Conservation (phyloP, 257 asterid genomes). For the Capsicum pubescens region DNA sequence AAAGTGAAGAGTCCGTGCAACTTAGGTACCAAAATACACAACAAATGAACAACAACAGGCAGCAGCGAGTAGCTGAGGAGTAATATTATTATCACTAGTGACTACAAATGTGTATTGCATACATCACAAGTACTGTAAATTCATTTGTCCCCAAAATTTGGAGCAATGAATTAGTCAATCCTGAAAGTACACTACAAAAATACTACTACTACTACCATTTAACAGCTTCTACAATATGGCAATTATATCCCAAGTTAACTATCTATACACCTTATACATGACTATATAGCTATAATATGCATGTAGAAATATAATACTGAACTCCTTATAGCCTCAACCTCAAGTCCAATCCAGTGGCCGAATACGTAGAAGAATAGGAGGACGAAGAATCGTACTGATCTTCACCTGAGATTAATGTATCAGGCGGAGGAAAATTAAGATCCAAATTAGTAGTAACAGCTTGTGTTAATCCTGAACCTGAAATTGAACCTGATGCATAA, state of each 20-base stretch:
- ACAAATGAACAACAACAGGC: background rate
- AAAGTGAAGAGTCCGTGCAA: too few relatives aligned
- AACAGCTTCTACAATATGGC: background rate
- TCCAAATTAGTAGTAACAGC: conserved; percentile 67
- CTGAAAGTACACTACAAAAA: background rate
- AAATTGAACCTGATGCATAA: conserved; percentile 60
- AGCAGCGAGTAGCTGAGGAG: background rate
- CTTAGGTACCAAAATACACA: background rate
- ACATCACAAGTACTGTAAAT: conserved; percentile 1
- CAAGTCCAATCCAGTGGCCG: conserved; percentile 47
- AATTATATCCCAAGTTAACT: background rate
- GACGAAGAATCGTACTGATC: conserved; percentile 31
- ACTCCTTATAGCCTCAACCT: conserved; percentile 59
- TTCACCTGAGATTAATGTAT: conserved; percentile 34
- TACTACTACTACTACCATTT: background rate
- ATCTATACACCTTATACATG: background rate
- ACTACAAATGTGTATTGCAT: background rate
- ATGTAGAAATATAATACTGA: background rate
- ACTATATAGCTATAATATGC: too few relatives aligned
- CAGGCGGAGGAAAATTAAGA: conserved; percentile 46
- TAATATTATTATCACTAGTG: background rate
- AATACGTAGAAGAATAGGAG: conserved; percentile 35
- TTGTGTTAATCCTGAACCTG: conserved; percentile 68
- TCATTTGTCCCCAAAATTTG: background rate
- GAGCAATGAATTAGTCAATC: background rate